These are phyloP conservation scores for Pulveroboletus frians DNA, from an alignment of 768 basidiomycete genomes.

Conservation along the genomic window DNA sequence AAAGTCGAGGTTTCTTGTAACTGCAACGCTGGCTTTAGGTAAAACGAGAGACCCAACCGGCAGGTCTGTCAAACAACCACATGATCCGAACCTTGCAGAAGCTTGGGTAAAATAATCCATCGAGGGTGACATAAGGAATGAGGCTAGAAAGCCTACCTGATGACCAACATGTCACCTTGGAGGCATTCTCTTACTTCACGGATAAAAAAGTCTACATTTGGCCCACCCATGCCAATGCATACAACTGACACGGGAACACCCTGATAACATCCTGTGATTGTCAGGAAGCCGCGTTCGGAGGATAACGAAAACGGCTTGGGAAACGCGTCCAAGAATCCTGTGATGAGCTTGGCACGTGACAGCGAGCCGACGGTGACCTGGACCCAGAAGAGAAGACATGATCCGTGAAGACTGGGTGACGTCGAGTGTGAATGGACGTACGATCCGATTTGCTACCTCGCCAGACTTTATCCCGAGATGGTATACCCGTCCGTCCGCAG, in stretches of 20 bases:
- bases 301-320: conserved; percentile 57
- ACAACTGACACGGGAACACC: conserved; percentile 64
- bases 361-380: conserved; percentile 74
- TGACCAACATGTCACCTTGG: conserved; percentile 52
- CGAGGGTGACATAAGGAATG: background rate
- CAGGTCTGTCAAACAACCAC: conserved; percentile 63
- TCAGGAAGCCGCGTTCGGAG: conserved; percentile 74
- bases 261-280: conserved; percentile 62
- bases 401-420: background rate
- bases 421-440: conserved; percentile 28
- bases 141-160: conserved; percentile 33
- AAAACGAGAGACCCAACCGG: conserved; percentile 75
- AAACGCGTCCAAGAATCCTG: conserved; percentile 53
- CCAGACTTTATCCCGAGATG: conserved; percentile 72
- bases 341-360: conserved; percentile 58
- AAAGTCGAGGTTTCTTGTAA: conserved; percentile 73
- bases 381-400: background rate
- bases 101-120: background rate
- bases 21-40: conserved; percentile 61
- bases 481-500: conserved; percentile 68
- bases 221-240: conserved; percentile 79
- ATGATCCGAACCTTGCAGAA: conserved; percentile 65
- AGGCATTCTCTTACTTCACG: conserved; percentile 74
- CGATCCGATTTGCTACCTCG: conserved; percentile 78
- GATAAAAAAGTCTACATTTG: conserved; percentile 84